Base-by-base conservation (phyloP, 495 filamentous ascomycete genomes). In the Penicillium psychrofluorescens region DNA sequence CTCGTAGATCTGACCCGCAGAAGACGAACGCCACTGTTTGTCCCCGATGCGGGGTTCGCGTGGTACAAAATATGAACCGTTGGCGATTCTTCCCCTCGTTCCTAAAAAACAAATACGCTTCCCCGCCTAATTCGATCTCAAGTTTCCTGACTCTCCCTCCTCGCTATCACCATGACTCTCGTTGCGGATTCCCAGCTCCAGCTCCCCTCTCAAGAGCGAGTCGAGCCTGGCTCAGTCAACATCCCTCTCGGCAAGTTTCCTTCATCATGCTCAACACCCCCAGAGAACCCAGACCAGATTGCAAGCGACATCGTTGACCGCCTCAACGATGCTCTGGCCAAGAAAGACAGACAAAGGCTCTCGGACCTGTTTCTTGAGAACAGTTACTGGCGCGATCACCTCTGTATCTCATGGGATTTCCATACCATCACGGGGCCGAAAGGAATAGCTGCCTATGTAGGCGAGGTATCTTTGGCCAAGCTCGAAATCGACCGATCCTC, bases 151-250 rank as follows among this genome's bases (percentile, higher is more conserved):
- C 22, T 6, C 22, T 22, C 4, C 2, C 22, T 22, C 22, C 22
- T 22, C 22, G 22, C 22, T 22, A 4, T 27, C 35, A 46, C 35
- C 36, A 57, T 57, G 54, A 35, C 44, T 15, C 28, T 31, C 8
- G 35, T 32, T 35, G 13, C 28, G 12, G 29, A 16, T 36, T 28
- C 29, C 4, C 41, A 35, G 32, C 10, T 16, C 15, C 14, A 34
- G 4, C 7, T 53, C n/a, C 67, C 62, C n/a, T 79, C 80, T 14
- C 66, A 70, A 52, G 68, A 83, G 42, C 70, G 77, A 36, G 57
- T 74, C 31, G 80, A 78, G 48, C 74, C 79, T 1, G 82, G 82
- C 29, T 85, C 81, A 4, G 48, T 68, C 53, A 76, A 78, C 43
- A 62, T 80, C 40, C 60, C 68, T 4, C 38, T 62, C 2, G 67